phyloP scores from a whole-genome alignment of 148 eudicot genomes.

The Dysphania ambrosioides region DNA sequence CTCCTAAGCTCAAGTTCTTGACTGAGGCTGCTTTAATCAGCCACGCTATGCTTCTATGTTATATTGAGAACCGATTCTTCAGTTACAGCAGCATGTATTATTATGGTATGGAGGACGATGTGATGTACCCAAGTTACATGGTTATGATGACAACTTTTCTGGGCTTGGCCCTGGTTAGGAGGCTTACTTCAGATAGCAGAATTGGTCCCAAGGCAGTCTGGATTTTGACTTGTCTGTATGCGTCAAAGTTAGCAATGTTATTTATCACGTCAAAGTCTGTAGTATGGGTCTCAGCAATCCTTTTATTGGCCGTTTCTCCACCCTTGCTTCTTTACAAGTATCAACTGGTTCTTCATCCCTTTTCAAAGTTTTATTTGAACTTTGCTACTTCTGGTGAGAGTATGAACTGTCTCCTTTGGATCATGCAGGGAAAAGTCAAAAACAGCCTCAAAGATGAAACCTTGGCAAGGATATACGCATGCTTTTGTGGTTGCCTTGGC shows the following conservation, averaged over 20 bases:
- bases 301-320: slow-evolving; percentile 83
- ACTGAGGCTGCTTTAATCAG: slow-evolving; percentile 74
- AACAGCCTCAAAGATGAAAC: slow-evolving; percentile 90
- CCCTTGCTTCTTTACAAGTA: slow-evolving; percentile 96
- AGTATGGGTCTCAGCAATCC: slow-evolving; percentile 86
- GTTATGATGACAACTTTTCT: slow-evolving; percentile 72
- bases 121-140: slow-evolving; percentile 97
- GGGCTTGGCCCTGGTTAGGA: slow-evolving; percentile 83
- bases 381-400: slow-evolving; percentile 15
- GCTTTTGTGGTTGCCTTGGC: slow-evolving; percentile 77
- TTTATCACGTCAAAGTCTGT: slow-evolving; percentile 79
- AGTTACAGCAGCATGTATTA: slow-evolving; percentile 83
- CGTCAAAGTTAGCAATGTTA: slow-evolving; percentile 81
- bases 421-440: slow-evolving; percentile 71
- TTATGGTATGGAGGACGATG: slow-evolving; percentile 88
- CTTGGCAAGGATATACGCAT: slow-evolving; percentile 90
- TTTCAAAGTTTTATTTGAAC: slow-evolving; percentile 1
- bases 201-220: slow-evolving; percentile 82
- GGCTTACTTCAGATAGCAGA: slow-evolving; percentile 64
- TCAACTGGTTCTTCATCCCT: slow-evolving; percentile 22
- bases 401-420: slow-evolving; percentile 17
- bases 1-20: slow-evolving; percentile 66
- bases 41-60: slow-evolving; percentile 85
- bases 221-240: slow-evolving; percentile 81
- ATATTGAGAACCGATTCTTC: slow-evolving; percentile 82